Percentiles rank a stretch among this genome's conserved stretches.
Evolutionary conservation across 176 grass and related monocot genomes (phyloP).

Genomic region (Rhynchospora breviuscula): DNA sequence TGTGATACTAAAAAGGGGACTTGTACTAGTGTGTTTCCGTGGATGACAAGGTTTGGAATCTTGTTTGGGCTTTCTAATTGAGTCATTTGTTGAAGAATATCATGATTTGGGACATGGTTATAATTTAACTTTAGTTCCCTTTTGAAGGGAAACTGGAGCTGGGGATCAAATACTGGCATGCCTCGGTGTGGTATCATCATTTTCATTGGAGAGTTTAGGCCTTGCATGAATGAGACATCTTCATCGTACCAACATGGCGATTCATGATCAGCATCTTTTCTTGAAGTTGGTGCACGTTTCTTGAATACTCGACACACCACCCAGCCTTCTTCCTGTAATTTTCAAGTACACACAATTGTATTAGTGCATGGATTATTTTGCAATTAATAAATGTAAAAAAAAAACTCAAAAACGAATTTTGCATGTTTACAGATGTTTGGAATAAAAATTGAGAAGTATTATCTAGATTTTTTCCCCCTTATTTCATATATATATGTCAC

Average conservation of each 20-base stretch:
- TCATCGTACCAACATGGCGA: slow-evolving; percentile 83
- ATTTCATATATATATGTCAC: not conserved
- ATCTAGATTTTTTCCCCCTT: not conserved
- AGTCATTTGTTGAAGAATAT: slow-evolving; percentile 43
- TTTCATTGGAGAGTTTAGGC: slow-evolving; percentile 54
- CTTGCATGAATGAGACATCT: slow-evolving; percentile 56
- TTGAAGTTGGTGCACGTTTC: slow-evolving; percentile 63
- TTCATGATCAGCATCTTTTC: slow-evolving; percentile 56
- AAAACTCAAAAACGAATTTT: not conserved
- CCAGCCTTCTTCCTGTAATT: slow-evolving; percentile 88
- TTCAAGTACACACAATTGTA: not conserved
- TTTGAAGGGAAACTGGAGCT: slow-evolving; percentile 59
- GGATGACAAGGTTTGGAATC: slow-evolving; percentile 44
- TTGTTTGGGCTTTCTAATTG: slow-evolving; percentile 57
- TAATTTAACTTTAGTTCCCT: slow-evolving; percentile 55
- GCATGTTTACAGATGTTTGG: not conserved
- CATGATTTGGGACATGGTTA: slow-evolving; percentile 53
- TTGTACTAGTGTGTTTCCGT: slow-evolving; percentile 33
- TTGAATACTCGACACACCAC: slow-evolving; percentile 98
- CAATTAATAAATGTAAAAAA: no score
- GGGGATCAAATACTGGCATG: slow-evolving; percentile 54
- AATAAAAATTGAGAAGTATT: not conserved
- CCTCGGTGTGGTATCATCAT: slow-evolving; percentile 37
- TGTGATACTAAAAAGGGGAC: slow-evolving; percentile 30
- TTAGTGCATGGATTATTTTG: not conserved